These are phyloP conservation scores for Penicillium herquei DNA, from an alignment of 495 filamentous ascomycete genomes.

Conservation along the genomic window DNA sequence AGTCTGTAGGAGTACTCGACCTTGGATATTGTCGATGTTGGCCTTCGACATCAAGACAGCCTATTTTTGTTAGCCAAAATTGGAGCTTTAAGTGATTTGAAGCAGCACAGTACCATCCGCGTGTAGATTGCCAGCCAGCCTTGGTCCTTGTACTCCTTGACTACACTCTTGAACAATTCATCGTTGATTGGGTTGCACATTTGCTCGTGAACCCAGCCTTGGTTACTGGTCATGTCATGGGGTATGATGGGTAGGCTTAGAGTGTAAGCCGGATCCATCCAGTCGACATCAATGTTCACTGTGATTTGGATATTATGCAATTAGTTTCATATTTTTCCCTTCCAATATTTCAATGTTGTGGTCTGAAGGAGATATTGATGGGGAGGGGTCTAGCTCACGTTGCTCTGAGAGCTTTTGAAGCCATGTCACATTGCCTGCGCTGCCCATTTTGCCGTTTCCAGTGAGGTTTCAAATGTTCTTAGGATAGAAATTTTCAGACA, in stretches of 20 bases:
- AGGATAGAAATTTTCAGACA: not conserved
- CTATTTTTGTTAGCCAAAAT: constrained; percentile 2
- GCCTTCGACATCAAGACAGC: constrained; percentile 38
- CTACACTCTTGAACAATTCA: constrained; percentile 31
- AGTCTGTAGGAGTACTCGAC: constrained; percentile 39
- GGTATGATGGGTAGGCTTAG: constrained; percentile 30
- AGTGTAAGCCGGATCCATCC: constrained; percentile 40
- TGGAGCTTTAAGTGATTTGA: not conserved
- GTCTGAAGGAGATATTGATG: not conserved
- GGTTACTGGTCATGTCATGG: constrained; percentile 47
- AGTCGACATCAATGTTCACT: constrained; percentile 46
- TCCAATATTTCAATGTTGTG: too few relatives aligned
- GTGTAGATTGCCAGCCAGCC: constrained; percentile 43
- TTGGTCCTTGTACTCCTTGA: constrained; percentile 36
- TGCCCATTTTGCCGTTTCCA: constrained; percentile 13
- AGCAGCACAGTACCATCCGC: constrained; percentile 31
- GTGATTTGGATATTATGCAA: not conserved
- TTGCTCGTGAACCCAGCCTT: constrained; percentile 39
- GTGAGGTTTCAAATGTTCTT: not conserved
- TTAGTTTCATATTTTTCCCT: not conserved
- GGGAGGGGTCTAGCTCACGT: constrained; percentile 1
- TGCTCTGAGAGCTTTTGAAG: constrained; percentile 20
- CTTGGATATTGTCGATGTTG: constrained; percentile 39
- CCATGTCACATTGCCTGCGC: constrained; percentile 16
- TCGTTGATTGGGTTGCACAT: constrained; percentile 34